phyloP scores from a whole-genome alignment of 2,329 filamentous ascomycete genomes.

The Diplodia intermedia region DNA sequence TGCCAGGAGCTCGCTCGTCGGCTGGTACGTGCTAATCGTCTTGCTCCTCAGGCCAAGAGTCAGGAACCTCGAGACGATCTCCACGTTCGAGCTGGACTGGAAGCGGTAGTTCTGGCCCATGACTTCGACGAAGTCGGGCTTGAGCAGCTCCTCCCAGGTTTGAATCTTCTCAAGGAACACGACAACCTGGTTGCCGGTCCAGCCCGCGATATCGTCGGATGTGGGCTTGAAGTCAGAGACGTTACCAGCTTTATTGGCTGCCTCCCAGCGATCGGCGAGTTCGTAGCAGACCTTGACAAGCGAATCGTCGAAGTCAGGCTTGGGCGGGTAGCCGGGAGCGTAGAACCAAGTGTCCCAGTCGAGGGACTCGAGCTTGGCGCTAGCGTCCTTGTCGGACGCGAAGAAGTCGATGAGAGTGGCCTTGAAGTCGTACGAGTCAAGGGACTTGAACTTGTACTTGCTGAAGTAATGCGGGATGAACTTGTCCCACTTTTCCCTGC shows the following conservation, averaged over 20 bases:
- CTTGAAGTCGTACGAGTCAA: conserved; percentile 96
- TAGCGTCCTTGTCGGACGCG: conserved; percentile 65
- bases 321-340: conserved; percentile 84
- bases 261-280: conserved; percentile 82
- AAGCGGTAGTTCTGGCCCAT: conserved; percentile 81
- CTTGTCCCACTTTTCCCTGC: conserved; percentile 85
- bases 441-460: conserved; percentile 81
- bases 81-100: conserved; percentile 78
- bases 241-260: conserved; percentile 46
- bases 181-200: conserved; percentile 86
- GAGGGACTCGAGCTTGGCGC: conserved; percentile 71
- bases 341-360: conserved; percentile 94
- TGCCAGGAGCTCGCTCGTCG: conserved; percentile 76
- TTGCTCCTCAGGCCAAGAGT: conserved; percentile 78
- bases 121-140: conserved; percentile 68
- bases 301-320: conserved; percentile 88
- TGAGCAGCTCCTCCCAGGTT: conserved; percentile 68
- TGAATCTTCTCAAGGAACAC: conserved; percentile 88
- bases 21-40: conserved; percentile 71
- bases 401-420: conserved; percentile 88
- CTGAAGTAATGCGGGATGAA: conserved; percentile 97
- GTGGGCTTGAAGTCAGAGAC: conserved; percentile 63
- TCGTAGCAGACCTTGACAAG: conserved; percentile 85
- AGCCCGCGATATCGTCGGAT: conserved; percentile 71
- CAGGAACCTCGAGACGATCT: conserved; percentile 82